Percentiles rank a stretch among this genome's conserved stretches.
These are phyloP conservation scores for Ganoderma lucidum DNA, from an alignment of 1,284 basidiomycete species.

Conservation along the genomic window DNA sequence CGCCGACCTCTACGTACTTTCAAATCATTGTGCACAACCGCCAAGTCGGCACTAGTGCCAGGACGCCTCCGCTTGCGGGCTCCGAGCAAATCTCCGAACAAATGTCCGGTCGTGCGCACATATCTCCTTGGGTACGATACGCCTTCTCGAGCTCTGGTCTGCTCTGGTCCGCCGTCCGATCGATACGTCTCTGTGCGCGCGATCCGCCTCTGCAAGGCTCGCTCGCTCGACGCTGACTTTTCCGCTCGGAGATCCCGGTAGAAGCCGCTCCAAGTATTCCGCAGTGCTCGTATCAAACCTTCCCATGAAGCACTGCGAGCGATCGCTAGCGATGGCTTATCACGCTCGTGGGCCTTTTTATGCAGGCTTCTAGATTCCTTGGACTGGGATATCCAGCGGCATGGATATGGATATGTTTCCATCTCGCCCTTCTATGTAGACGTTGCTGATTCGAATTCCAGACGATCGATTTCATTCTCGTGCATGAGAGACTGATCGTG, in stretches of 20 bases:
- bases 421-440: neutral
- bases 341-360: neutral
- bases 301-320: neutral
- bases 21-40: neutral
- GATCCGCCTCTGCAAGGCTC: neutral
- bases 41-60: neutral
- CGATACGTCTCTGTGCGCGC: constrained; percentile 5
- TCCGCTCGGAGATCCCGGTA: neutral
- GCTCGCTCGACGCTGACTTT: neutral
- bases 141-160: neutral
- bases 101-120: neutral
- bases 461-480: constrained; percentile 5
- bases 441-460: neutral
- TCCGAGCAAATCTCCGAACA: neutral
- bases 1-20: neutral
- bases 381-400: neutral
- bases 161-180: constrained; percentile 9
- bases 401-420: neutral
- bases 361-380: neutral
- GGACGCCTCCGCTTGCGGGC: neutral
- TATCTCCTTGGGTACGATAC: neutral
- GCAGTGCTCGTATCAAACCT: neutral
- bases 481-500: neutral
- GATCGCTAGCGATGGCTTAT: neutral
- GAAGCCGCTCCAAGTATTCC: neutral